A percentile compares a stretch with the other conserved stretches of the same genome.
These are phyloP conservation scores for Dovyalis caffra DNA, from an alignment of 345 rosid species.

Conservation along the genomic window DNA sequence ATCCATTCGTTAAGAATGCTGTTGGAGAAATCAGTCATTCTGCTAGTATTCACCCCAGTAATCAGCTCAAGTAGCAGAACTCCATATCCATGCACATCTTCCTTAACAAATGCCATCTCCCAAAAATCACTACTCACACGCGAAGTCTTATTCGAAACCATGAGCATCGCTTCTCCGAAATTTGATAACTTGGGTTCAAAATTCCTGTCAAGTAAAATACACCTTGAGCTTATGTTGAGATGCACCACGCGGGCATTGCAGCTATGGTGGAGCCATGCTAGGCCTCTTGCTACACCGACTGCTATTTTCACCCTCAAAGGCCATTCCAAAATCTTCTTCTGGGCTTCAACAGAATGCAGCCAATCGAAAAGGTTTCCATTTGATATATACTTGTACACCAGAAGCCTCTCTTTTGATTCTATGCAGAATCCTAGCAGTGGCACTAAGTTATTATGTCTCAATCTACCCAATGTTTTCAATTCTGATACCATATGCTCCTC, in stretches of 20 bases:
- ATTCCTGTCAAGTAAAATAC: slow-evolving; percentile 16
- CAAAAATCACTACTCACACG: slow-evolving; percentile 5
- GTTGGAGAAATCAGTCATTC: slow-evolving; percentile 10
- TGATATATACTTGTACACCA: slow-evolving; percentile 25
- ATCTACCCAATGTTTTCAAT: slow-evolving; percentile 9
- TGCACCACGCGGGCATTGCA: slow-evolving; percentile 7
- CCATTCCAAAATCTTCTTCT: slow-evolving; percentile 17
- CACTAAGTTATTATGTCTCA: slow-evolving; percentile 9
- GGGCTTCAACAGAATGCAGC: slow-evolving; percentile 7
- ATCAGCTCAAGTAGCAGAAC: slow-evolving; percentile 25
- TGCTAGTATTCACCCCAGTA: slow-evolving; percentile 22
- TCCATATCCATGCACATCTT: slow-evolving; percentile 27
- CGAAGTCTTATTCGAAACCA: background rate
- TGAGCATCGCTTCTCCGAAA: slow-evolving; percentile 11
- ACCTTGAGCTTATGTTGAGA: slow-evolving; percentile 18
- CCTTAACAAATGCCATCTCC: slow-evolving; percentile 18
- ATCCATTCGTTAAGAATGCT: slow-evolving; percentile 13
- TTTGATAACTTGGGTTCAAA: slow-evolving; percentile 23
- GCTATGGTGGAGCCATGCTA: slow-evolving; percentile 33
- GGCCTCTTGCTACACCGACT: slow-evolving; percentile 20
- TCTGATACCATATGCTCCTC: slow-evolving; percentile 10
- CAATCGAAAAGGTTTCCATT: slow-evolving; percentile 26
- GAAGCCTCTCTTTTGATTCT: slow-evolving; percentile 12
- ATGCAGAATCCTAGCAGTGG: slow-evolving; percentile 30
- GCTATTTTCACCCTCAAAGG: slow-evolving; percentile 29